Percentiles rank a stretch among this genome's conserved stretches.
These are phyloP conservation scores for Pascua guehoae DNA, from an alignment of 1,284 basidiomycete genomes.

Conservation along the genomic window DNA sequence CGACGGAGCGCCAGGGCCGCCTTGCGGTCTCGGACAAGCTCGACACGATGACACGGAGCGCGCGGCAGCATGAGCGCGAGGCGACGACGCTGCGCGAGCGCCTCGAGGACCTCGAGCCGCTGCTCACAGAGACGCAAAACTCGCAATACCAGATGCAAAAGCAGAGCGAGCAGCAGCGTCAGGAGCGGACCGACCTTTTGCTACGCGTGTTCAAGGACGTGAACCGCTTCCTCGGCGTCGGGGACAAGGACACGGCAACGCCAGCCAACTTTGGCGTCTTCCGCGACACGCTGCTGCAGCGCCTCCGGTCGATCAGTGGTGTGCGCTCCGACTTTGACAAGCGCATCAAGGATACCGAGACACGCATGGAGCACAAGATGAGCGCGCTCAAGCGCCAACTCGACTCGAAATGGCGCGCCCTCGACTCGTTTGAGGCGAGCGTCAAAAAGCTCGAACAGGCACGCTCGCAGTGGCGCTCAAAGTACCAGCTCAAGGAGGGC, in stretches of 20 bases:
- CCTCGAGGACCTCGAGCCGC: conserved; percentile 70
- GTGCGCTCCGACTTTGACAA: conserved; percentile 84
- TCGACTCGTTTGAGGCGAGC: conserved; percentile 87
- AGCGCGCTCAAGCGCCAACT: conserved; percentile 77
- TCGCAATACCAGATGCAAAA: conserved; percentile 66
- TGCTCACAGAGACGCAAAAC: conserved; percentile 78
- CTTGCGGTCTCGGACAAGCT: conserved; percentile 81
- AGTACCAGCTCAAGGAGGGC: conserved; percentile 75
- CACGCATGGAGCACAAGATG: conserved; percentile 42
- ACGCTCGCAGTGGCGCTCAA: conserved; percentile 80
- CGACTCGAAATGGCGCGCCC: conserved; percentile 81
- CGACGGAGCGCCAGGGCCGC: conserved; percentile 75
- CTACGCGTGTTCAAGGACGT: conserved; percentile 91
- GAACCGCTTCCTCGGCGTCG: conserved; percentile 83
- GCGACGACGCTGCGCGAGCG: conserved; percentile 58
- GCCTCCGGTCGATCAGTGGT: conserved; percentile 75
- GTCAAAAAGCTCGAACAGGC: conserved; percentile 79
- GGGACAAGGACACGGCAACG: conserved; percentile 49
- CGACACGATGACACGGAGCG: conserved; percentile 60
- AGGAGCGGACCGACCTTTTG: conserved; percentile 85
- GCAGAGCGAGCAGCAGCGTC: conserved; percentile 82
- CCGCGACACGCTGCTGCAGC: conserved; percentile 78
- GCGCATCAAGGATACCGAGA: conserved; percentile 75
- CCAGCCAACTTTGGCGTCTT: conserved; percentile 83
- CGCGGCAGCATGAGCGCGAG: conserved; percentile 67